Percentiles rank a stretch among this genome's conserved stretches.
These are phyloP conservation scores for Porphyra umbilicalis DNA, from an alignment of 31 red algal species.

Conservation along the genomic window DNA sequence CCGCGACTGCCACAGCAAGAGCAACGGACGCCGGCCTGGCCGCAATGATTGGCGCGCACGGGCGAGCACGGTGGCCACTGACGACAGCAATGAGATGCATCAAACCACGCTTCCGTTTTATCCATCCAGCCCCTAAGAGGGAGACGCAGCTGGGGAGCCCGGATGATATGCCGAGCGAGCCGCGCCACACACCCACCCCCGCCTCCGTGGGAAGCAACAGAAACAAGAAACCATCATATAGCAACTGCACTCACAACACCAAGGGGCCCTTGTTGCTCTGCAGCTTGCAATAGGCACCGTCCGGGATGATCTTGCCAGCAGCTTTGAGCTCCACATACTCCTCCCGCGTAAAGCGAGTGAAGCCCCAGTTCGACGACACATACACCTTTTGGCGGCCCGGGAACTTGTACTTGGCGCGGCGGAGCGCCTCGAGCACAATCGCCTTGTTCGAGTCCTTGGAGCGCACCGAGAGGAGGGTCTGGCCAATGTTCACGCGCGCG, in stretches of 20 bases:
- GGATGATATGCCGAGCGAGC: no score
- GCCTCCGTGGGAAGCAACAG: no score
- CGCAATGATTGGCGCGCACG: no score
- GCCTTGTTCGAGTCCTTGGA: conserved; percentile 83
- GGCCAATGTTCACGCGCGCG: conserved; percentile 97
- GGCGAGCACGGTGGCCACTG: no score
- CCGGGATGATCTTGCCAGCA: conserved; percentile 69
- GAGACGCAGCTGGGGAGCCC: no score
- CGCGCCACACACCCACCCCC: no score
- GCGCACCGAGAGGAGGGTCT: conserved; percentile 89
- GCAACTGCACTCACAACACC: not conserved
- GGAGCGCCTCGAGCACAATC: conserved; percentile 75
- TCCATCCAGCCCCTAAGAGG: no score
- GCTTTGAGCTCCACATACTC: conserved; percentile 82
- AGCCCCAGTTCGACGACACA: conserved; percentile 92
- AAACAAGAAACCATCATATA: not conserved
- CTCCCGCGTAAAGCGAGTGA: conserved; percentile 90
- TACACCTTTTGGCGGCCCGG: conserved; percentile 95
- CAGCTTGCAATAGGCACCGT: conserved; percentile 88
- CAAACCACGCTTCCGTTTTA: no score
- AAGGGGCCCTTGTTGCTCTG: conserved; percentile 68
- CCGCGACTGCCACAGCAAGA: no score
- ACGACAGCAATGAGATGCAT: no score
- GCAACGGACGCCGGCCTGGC: no score
- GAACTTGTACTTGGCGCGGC: conserved; percentile 99